Evolutionary conservation across 257 asterid genomes (phyloP).

Genomic region (Solanum tarapatanum): DNA sequence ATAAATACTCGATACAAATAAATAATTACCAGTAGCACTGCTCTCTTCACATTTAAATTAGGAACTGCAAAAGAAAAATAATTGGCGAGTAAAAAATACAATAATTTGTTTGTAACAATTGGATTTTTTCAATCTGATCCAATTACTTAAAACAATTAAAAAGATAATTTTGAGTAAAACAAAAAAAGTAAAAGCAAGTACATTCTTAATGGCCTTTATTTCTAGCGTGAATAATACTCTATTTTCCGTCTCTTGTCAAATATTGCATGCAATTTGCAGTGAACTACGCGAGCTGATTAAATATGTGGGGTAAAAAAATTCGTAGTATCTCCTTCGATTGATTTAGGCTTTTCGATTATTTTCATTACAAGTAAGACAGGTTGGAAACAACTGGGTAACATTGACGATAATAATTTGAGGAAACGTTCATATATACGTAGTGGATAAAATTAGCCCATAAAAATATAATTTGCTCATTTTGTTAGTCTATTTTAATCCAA

Average conservation of each 20-base stretch:
- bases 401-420: background rate
- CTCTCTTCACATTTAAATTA: background rate
- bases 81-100: background rate
- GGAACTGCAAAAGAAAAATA: too few species aligned
- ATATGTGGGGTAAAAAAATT: background rate
- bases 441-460: background rate
- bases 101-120: too few species aligned
- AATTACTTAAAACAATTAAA: too few species aligned
- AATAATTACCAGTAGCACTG: too few species aligned
- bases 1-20: background rate
- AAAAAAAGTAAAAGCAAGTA: background rate
- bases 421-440: background rate
- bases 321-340: background rate
- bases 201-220: background rate
- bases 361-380: background rate
- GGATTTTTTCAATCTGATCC: background rate
- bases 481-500: background rate
- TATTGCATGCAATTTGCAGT: background rate
- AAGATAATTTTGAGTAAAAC: too few species aligned
- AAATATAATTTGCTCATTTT: background rate
- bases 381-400: background rate
- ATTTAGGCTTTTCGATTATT: background rate
- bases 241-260: background rate
- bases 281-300: background rate
- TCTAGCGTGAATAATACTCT: background rate